phyloP scores from a whole-genome alignment of 23 red algal species.

The Chondrus crispus region DNA sequence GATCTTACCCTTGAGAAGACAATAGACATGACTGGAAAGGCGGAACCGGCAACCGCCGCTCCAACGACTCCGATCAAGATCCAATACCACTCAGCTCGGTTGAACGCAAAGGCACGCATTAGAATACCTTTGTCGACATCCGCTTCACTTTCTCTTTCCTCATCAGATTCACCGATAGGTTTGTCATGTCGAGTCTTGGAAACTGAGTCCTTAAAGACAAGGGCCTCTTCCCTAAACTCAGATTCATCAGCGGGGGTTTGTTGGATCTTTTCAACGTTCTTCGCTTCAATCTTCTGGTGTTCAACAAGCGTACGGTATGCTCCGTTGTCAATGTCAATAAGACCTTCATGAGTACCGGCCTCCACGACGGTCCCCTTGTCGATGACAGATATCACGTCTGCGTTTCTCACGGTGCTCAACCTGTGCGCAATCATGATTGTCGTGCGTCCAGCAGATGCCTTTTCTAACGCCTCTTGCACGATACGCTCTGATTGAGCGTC shows the following conservation, averaged over 20 bases:
- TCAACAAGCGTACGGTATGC: slow-evolving; percentile 77
- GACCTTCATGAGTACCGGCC: slow-evolving; percentile 66
- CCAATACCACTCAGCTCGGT: slow-evolving; percentile 34
- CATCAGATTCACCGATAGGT: not conserved
- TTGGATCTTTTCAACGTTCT: slow-evolving; percentile 10
- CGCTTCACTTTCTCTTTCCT: not conserved
- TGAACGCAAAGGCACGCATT: slow-evolving; percentile 23
- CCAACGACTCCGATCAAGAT: slow-evolving; percentile 51
- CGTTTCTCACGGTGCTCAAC: slow-evolving; percentile 83
- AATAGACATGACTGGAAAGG: slow-evolving; percentile 54
- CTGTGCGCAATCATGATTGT: slow-evolving; percentile 96
- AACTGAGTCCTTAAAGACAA: not conserved
- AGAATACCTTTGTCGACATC: slow-evolving; percentile 43
- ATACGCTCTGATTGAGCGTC: slow-evolving; percentile 89
- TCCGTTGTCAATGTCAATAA: slow-evolving; percentile 55
- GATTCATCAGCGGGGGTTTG: not conserved
- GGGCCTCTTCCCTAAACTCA: not conserved
- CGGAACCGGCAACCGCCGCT: slow-evolving; percentile 38
- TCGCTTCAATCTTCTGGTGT: slow-evolving; percentile 59
- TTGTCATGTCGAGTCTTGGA: slow-evolving; percentile 22
- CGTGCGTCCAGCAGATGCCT: slow-evolving; percentile 61
- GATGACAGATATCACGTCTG: slow-evolving; percentile 88
- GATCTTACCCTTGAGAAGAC: slow-evolving; percentile 46
- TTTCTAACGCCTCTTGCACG: slow-evolving; percentile 90
- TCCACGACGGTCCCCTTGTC: slow-evolving; percentile 83